Evolutionary conservation across 1,284 basidiomycete species (phyloP).

Genomic region (Cystobasidium slooffiae): DNA sequence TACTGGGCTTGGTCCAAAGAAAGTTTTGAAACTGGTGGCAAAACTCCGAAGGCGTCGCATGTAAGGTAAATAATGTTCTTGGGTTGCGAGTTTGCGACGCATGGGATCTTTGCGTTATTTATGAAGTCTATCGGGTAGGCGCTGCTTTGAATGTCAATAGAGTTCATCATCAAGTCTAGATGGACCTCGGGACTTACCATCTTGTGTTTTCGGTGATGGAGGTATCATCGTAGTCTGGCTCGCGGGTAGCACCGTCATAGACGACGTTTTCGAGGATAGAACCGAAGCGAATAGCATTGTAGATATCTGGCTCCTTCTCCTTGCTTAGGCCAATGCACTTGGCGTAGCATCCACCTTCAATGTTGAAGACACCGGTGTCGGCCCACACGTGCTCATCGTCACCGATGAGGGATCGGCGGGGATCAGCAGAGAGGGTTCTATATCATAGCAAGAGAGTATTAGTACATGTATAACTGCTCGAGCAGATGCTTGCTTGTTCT

Average conservation of each 20-base stretch:
- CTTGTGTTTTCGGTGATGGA: slow-evolving; percentile 99
- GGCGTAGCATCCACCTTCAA: slow-evolving; percentile 99
- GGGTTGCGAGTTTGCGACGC: slow-evolving; percentile 79
- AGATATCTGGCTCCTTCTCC: slow-evolving; percentile 98
- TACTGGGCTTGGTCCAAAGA: slow-evolving; percentile 95
- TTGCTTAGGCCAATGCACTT: slow-evolving; percentile 96
- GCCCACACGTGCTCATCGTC: slow-evolving; percentile 99
- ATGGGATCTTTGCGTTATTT: slow-evolving; percentile 92
- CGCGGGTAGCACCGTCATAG: slow-evolving; percentile 84
- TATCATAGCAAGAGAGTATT: slow-evolving; percentile 30
- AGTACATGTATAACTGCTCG: not conserved
- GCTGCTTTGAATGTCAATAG: slow-evolving; percentile 54
- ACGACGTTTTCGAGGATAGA: slow-evolving; percentile 99
- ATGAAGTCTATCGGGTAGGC: slow-evolving; percentile 93
- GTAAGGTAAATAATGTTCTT: slow-evolving; percentile 56
- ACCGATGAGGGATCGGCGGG: slow-evolving; percentile 85
- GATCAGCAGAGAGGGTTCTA: slow-evolving; percentile 85
- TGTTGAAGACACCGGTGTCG: slow-evolving; percentile 98
- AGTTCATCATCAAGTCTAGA: not conserved
- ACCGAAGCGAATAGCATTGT: slow-evolving; percentile 83
- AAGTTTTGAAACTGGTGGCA: slow-evolving; percentile 92
- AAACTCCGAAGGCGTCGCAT: slow-evolving; percentile 73
- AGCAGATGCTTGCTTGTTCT: slow-evolving; percentile 67
- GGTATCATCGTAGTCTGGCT: slow-evolving; percentile 94
- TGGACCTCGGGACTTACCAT: slow-evolving; percentile 60